Evolutionary conservation across 805 yeast genomes (phyloP), one percentile per base, ranked within the genome.

Genomic region (Barnettozyma salicaria): DNA sequence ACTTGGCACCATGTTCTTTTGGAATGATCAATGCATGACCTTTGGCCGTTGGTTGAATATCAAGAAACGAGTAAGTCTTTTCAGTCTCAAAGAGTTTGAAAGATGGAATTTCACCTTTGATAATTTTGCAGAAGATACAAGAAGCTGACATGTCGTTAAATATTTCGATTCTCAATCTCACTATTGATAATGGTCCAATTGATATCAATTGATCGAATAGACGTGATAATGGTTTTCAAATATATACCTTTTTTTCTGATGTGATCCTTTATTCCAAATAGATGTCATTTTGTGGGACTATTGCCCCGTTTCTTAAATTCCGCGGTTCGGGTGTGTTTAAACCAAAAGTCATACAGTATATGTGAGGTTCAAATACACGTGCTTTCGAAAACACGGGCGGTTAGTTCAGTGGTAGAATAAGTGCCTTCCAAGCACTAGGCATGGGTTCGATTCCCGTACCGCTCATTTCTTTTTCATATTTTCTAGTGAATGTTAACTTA

Each of bases 21-120:
- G 98, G 97, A 51, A 90, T 88, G 39, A 90, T 77, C 52, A 90
- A 66, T 22, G 90, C 76, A 59, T 90, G 98, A 19, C 95, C 96
- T 52, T 76, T 74, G 8, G 95, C 68, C 13, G 90, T 84, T 44
- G 98, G 97, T 50, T 87, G 92, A 55, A 90, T 89, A 55, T 90
- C 98, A 52, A 92, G 68, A 60, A 90, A 92, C 0, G 97, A 86
- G 55, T 71, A 85, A 3, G 86, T 63, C 51, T 73, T 70, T 42
- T 80, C 70, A n/a, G 97, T 86, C 61, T 90, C 98, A 53, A 83
- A 71, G 44, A 90, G 64, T 60, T 90, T 92, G 68, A 86, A 77
- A 2, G 94, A 84, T 23, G 98, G 98, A 55, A 90, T 92, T 52
- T 92, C 97, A 39, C 82, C 88, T 57, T 87, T 87, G 66, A 90